Base-by-base conservation (phyloP, 306 rosid species). In the Astragalus membranaceus region DNA sequence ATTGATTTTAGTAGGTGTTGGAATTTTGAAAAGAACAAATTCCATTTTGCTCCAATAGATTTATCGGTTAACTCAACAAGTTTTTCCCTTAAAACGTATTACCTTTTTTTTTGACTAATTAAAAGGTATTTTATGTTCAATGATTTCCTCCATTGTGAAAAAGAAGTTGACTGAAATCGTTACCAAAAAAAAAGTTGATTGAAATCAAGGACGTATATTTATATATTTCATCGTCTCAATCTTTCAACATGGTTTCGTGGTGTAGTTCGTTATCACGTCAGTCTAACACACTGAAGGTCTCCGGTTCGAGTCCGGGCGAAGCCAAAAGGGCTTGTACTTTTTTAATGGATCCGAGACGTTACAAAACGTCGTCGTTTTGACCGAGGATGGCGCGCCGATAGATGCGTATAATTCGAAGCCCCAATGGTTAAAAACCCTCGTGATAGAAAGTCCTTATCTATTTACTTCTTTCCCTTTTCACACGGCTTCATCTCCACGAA, bases 241-340 rank as follows among this genome's bases (percentile, higher is more conserved):
- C 2, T 1, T 2, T 1, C 30, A 35, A 0, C 39, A 0, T 15
- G 78, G 78, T 74, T 37, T 74, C 72, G 78, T 74, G 78, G 72
- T 74, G 78, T 74, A 74, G 78, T 64, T 74, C 66, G 72, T 74
- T 74, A 74, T 74, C 78, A 74, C 72, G 78, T 64, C 65, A 74
- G 72, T 74, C 78, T 64, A 91, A 88, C 89, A 91, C 96, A 87
- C 93, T 87, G 92, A 80, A 82, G 85, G 87, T 87, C 87, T 81
- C 81, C 84, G 87, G 89, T 87, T 80, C 89, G 67, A 87, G 43
- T 60, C 92, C 85, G 85, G 85, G 77, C 81, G 88, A 83, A 60
- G 89, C 90, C 90, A 85, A 54, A 4, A 0, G 0, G 1, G 0
- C 0, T 2, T 12, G 6, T 0, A 0, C 6, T 3, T 14, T 55